Percentiles rank a stretch among this genome's conserved stretches.
phyloP scores from a whole-genome alignment of 2,329 filamentous ascomycete genomes.

The Penicillium sp. region DNA sequence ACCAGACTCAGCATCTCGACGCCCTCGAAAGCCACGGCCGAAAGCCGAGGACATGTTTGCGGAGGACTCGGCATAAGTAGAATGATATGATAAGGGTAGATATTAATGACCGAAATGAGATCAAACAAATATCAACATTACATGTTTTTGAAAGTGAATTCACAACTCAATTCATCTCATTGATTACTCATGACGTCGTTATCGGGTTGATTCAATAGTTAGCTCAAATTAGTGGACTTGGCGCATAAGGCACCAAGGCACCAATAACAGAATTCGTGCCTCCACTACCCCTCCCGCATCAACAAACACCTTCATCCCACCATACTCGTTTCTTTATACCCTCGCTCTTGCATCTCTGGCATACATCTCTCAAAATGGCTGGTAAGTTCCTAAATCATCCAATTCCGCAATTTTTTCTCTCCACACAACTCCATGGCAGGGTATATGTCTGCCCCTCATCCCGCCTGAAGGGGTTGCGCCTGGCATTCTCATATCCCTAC shows the following conservation, averaged over 20 bases:
- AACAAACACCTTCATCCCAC: constrained; percentile 24
- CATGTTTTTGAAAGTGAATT: too few species aligned
- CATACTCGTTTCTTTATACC: constrained; percentile 11
- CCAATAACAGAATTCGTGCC: constrained; percentile 26
- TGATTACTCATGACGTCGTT: not conserved
- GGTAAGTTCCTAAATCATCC: constrained; percentile 26
- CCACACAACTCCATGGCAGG: not conserved
- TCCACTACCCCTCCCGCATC: constrained; percentile 23
- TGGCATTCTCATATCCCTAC: not conserved
- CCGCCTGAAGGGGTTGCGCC: constrained; percentile 18
- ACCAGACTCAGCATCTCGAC: constrained; percentile 31
- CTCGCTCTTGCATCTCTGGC: constrained; percentile 18
- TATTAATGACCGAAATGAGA: constrained; percentile 20
- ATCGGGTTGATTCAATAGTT: constrained; percentile 4
- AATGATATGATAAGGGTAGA: constrained; percentile 7
- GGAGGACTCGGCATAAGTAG: constrained; percentile 58
- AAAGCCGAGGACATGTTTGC: constrained; percentile 87
- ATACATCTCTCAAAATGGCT: constrained; percentile 33
- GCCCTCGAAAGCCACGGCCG: constrained; percentile 60
- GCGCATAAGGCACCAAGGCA: constrained; percentile 17
- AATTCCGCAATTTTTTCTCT: not conserved
- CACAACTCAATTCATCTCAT: not conserved
- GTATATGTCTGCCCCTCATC: constrained; percentile 12
- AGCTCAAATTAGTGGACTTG: not conserved
- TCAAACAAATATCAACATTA: not conserved